These are phyloP conservation scores for Curvularia lunata DNA, from an alignment of 2,329 filamentous ascomycete species.

Conservation along the genomic window DNA sequence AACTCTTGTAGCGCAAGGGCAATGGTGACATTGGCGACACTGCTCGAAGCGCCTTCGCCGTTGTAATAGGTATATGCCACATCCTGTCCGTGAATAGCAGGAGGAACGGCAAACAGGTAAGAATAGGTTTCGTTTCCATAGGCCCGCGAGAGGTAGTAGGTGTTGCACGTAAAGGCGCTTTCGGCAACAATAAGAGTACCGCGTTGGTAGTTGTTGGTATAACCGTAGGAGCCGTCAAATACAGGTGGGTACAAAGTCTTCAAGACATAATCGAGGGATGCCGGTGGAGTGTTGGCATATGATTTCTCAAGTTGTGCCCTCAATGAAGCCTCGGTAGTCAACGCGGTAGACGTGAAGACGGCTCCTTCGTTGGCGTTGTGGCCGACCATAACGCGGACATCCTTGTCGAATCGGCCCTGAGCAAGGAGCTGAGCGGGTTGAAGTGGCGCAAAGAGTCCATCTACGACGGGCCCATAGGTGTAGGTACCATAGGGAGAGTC, in stretches of 20 bases:
- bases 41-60: conserved; percentile 29
- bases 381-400: conserved; percentile 45
- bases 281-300: conserved; percentile 41
- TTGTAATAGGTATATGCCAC: conserved; percentile 61
- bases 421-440: conserved; percentile 46
- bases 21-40: conserved; percentile 43
- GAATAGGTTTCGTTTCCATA: conserved; percentile 56
- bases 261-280: conserved; percentile 51
- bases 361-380: conserved; percentile 57
- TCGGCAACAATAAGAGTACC: conserved; percentile 54
- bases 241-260: conserved; percentile 58
- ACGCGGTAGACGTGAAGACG: conserved; percentile 52
- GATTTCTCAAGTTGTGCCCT: conserved; percentile 27
- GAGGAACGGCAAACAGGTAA: conserved; percentile 61
- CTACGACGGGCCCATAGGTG: conserved; percentile 45
- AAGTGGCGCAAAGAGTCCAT: conserved; percentile 42
- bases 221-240: conserved; percentile 56
- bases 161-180: conserved; percentile 58
- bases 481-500: conserved; percentile 44
- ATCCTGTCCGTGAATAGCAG: conserved; percentile 61
- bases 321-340: conserved; percentile 43
- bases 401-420: conserved; percentile 47
- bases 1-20: conserved; percentile 56
- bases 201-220: conserved; percentile 55
- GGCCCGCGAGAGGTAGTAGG: conserved; percentile 57